Evolutionary conservation across 257 asterid genomes (phyloP), one percentile per base, ranked within the genome.

Genomic region (Echites panduratus): DNA sequence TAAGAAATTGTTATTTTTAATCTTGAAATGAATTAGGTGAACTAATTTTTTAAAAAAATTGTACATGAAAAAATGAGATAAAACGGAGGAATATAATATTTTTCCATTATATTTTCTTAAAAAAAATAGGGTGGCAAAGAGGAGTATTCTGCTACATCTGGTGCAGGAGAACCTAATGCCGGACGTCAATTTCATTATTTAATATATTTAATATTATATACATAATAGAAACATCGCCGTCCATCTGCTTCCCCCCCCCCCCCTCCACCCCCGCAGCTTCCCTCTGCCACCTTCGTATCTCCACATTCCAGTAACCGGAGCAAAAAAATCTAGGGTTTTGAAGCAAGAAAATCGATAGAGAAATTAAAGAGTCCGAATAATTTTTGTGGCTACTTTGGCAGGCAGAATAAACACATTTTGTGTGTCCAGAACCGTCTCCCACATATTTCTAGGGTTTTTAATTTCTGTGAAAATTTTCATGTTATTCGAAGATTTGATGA

Each of bases 401-500:
- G 19, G 27, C 40, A n/a, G 9, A 29, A 32, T 47, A 43, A 8
- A 45, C 38, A 72, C 70, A 44, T 44, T 50, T 72, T 27, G 61
- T 3, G 44, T 24, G n/a, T 17, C 48, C 22, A 27, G 27, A 49
- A 38, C 48, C 24, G 61, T 48, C 53, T 64, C 70, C 27, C 17
- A 29, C 58, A 45, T 64, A 54, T 20, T 66, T 7, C 66, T 59
- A 63, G 62, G 68, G 75, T 66, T 78, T 71, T 10, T 53, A 14
- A 7, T 77, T 63, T 48, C 53, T 52, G 26, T 7, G 54, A 41
- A 43, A 43, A 5, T 12, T 83, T 84, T 81, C 73, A 84, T 83
- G 89, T 80, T 80, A 74, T 66, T 75, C 83, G 64, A 72, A 75
- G 74, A 79, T 81, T 84, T 78, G 78, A 78, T 87, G 90, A 75